A percentile compares a stretch with the other conserved stretches of the same genome.
Conservation (phyloP, 2,329 filamentous ascomycete genomes). For the Chrysosporium queenslandicum region DNA sequence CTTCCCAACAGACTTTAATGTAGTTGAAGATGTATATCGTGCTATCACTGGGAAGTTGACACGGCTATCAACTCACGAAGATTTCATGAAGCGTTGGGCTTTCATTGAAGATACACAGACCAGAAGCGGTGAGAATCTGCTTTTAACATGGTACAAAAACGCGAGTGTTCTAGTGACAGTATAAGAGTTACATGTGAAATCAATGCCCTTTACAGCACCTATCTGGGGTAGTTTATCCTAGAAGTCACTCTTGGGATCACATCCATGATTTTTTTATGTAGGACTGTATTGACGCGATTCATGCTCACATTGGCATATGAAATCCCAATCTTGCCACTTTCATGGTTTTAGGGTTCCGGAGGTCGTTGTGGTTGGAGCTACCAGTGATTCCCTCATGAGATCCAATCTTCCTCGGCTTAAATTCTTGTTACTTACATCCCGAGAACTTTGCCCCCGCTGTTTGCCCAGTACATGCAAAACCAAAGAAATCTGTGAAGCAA, state of each 20-base stretch:
- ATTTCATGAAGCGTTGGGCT: constrained; percentile 84
- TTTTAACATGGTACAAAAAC: constrained; percentile 91
- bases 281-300: too few species aligned
- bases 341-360: too few species aligned
- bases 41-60: constrained; percentile 89
- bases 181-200: constrained; percentile 32
- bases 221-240: too few species aligned
- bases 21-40: constrained; percentile 85
- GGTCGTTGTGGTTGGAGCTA: neutral
- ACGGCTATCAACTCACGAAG: constrained; percentile 72
- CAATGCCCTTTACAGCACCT: neutral
- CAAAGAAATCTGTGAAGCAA: too few species aligned
- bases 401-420: neutral
- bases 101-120: constrained; percentile 84
- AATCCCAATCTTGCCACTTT: too few species aligned
- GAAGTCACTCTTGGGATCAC: too few species aligned
- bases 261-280: too few species aligned
- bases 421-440: neutral
- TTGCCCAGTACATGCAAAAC: too few species aligned
- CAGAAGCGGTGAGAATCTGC: constrained; percentile 80
- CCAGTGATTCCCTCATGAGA: neutral
- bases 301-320: too few species aligned
- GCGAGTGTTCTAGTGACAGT: constrained; percentile 85
- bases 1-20: constrained; percentile 89
- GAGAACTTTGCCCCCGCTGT: neutral